Conservation (phyloP, 768 basidiomycete species). For the Termitomyces sp. region DNA sequence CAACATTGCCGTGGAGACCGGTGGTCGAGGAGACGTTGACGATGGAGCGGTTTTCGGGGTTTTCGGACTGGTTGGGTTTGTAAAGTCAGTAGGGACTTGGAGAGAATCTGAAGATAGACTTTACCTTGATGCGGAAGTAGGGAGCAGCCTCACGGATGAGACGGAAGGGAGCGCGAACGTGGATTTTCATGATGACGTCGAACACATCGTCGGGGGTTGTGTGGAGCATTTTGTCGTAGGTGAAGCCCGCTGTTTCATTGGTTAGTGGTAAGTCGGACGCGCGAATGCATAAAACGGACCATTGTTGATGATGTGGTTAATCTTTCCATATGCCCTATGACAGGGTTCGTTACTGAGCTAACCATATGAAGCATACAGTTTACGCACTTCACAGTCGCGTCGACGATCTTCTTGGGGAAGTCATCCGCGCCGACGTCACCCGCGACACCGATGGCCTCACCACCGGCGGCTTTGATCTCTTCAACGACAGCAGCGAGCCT, state of each 20-base stretch:
- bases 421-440: constrained; percentile 83
- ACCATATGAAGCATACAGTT: neutral
- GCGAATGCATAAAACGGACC: constrained; percentile 27
- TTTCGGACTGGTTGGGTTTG: constrained; percentile 34
- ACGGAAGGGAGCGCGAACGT: constrained; percentile 82
- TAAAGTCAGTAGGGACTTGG: neutral
- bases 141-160: constrained; percentile 81
- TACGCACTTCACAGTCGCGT: constrained; percentile 70
- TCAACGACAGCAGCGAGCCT: constrained; percentile 60
- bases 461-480: constrained; percentile 70
- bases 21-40: constrained; percentile 78
- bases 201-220: constrained; percentile 80
- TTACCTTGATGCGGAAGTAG: constrained; percentile 71
- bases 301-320: constrained; percentile 86
- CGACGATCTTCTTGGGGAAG: constrained; percentile 73
- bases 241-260: constrained; percentile 53
- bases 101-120: neutral
- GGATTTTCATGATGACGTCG: constrained; percentile 78
- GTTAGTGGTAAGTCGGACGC: neutral
- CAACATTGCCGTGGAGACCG: constrained; percentile 85
- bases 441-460: constrained; percentile 65
- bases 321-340: constrained; percentile 68
- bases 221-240: constrained; percentile 84
- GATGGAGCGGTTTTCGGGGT: constrained; percentile 65
- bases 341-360: neutral